These are phyloP conservation scores for Rhodocollybia butyracea DNA, from an alignment of 768 basidiomycete species.

Conservation along the genomic window DNA sequence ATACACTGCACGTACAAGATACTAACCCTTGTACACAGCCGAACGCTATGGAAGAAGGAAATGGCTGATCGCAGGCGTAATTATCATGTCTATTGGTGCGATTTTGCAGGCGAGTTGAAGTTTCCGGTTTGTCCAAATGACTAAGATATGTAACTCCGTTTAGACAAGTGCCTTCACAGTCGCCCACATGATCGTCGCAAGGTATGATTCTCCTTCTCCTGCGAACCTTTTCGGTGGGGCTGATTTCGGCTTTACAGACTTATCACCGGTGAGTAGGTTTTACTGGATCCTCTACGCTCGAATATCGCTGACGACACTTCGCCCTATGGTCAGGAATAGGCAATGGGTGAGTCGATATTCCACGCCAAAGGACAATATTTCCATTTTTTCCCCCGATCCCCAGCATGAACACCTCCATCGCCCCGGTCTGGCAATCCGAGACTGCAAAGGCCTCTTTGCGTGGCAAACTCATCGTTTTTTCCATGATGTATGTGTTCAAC, in stretches of 20 bases:
- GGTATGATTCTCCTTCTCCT: no score
- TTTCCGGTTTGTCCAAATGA: no score
- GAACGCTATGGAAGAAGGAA: constrained; percentile 34
- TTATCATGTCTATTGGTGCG: constrained; percentile 52
- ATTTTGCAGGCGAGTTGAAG: no score
- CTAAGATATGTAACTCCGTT: no score
- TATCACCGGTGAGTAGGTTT: constrained; percentile 42
- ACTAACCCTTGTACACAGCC: constrained; percentile 17
- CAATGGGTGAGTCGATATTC: constrained; percentile 33
- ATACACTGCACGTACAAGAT: neutral
- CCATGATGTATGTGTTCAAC: constrained; percentile 38
- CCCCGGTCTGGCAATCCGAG: constrained; percentile 52
- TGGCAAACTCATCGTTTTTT: constrained; percentile 47
- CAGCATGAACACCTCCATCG: constrained; percentile 46
- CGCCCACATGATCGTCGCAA: constrained; percentile 46
- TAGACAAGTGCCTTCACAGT: constrained; percentile 40
- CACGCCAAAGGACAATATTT: neutral
- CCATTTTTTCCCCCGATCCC: neutral
- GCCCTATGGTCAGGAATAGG: constrained; percentile 32
- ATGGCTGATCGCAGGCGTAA: constrained; percentile 20
- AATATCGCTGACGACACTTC: no score
- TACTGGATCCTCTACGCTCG: neutral
- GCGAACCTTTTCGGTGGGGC: no score
- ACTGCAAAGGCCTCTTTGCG: constrained; percentile 45
- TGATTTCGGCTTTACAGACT: no score